These are phyloP conservation scores for Telopea speciosissima DNA, from an alignment of 177 flowering plant species.

Conservation along the genomic window DNA sequence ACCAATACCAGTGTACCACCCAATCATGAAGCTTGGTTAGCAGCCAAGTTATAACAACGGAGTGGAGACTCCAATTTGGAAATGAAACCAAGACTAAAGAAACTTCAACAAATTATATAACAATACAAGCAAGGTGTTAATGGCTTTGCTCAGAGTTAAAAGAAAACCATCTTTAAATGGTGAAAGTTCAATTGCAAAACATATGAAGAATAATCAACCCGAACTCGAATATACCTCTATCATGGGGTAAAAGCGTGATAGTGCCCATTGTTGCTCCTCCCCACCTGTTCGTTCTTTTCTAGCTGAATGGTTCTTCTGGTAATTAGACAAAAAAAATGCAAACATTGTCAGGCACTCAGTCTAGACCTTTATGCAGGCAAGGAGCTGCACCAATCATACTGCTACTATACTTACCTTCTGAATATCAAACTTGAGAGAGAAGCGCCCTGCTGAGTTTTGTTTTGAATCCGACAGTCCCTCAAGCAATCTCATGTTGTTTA, in stretches of 20 bases:
- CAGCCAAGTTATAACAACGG: too few relatives aligned
- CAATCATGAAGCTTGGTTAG: too few relatives aligned
- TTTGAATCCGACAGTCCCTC: slow-evolving; percentile 62
- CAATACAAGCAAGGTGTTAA: too few relatives aligned
- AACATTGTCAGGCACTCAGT: not conserved
- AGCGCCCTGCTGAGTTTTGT: slow-evolving; percentile 55
- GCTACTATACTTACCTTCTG: slow-evolving; percentile 51
- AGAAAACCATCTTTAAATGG: too few relatives aligned
- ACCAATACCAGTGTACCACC: too few relatives aligned
- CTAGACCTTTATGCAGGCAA: not conserved
- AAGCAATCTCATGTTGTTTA: slow-evolving; percentile 70
- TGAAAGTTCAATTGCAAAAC: not conserved
- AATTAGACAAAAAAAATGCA: slow-evolving; percentile 5
- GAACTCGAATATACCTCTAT: slow-evolving; percentile 55
- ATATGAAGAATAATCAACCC: not conserved
- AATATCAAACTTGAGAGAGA: slow-evolving; percentile 80
- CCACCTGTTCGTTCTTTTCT: slow-evolving; percentile 78
- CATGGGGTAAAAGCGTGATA: slow-evolving; percentile 91
- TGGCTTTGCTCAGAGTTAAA: too few relatives aligned
- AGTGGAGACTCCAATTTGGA: too few relatives aligned
- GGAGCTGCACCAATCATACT: not conserved
- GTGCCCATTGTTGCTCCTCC: slow-evolving; percentile 66
- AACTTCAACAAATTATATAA: too few relatives aligned
- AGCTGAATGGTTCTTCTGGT: slow-evolving; percentile 68
- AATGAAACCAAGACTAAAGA: too few relatives aligned